These are phyloP conservation scores for Aureobasidium namibiae DNA, from an alignment of 2,329 filamentous ascomycete genomes.

Conservation along the genomic window DNA sequence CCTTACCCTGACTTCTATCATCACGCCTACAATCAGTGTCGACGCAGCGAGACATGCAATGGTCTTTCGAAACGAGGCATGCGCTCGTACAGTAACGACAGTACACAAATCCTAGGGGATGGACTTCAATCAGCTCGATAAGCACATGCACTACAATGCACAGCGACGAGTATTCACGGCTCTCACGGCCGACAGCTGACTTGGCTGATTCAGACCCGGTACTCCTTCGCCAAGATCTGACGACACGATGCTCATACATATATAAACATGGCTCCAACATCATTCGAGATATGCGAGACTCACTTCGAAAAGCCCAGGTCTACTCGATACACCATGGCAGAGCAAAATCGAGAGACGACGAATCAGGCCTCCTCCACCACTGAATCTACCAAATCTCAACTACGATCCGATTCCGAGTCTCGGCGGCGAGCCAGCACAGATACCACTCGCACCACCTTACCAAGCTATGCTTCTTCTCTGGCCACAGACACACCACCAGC, in stretches of 20 bases:
- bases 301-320: no score
- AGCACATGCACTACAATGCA: no score
- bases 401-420: neutral
- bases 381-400: neutral
- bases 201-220: neutral
- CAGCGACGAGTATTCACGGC: neutral
- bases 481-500: neutral
- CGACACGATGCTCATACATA: neutral
- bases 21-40: no score
- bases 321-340: neutral
- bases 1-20: no score
- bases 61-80: no score
- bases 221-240: neutral
- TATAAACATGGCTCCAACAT: neutral
- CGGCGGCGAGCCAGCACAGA: neutral
- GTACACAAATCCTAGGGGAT: no score
- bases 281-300: no score
- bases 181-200: neutral
- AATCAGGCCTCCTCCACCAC: no score
- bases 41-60: no score
- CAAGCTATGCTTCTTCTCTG: neutral
- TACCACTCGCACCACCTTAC: neutral
- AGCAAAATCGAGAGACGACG: neutral
- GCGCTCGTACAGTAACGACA: no score
- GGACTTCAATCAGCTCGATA: no score